Conservation (phyloP, 2,329 filamentous ascomycete genomes). For the Trichoderma sp. region DNA sequence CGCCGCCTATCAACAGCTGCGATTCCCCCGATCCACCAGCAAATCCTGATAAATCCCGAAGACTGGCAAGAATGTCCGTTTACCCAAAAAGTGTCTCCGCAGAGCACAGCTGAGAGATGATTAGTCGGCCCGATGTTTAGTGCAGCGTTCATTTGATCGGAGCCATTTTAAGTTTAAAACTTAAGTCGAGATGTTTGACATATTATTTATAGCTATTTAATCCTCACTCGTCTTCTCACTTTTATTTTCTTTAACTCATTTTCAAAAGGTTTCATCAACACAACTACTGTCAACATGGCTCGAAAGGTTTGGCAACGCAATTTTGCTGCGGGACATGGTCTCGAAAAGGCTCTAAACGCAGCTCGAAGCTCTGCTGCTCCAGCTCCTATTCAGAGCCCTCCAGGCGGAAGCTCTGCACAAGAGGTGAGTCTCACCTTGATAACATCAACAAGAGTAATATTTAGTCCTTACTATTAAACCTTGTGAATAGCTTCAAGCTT, state of each 20-base stretch:
- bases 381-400: constrained; percentile 20
- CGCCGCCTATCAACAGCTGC: neutral
- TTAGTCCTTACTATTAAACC: neutral
- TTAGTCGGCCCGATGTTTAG: constrained; percentile 12
- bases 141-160: neutral
- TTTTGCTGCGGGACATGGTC: constrained; percentile 29
- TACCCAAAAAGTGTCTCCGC: neutral
- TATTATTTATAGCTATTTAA: neutral
- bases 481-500: constrained; percentile 28
- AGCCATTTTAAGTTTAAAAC: constrained; percentile 2
- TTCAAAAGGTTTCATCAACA: neutral
- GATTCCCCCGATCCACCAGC: constrained; percentile 4
- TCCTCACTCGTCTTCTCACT: neutral
- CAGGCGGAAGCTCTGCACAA: neutral
- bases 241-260: too few species aligned
- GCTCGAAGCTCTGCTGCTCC: constrained; percentile 23
- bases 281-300: constrained; percentile 33
- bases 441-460: neutral
- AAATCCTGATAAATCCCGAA: constrained; percentile 12
- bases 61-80: constrained; percentile 15
- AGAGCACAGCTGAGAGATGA: neutral
- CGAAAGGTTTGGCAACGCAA: constrained; percentile 30
- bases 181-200: neutral
- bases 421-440: constrained; percentile 14
- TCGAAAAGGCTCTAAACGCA: constrained; percentile 28